Percentiles rank a stretch among this genome's conserved stretches.
Conservation (phyloP, 2,329 filamentous ascomycete genomes). For the Exophiala aquamarina region DNA sequence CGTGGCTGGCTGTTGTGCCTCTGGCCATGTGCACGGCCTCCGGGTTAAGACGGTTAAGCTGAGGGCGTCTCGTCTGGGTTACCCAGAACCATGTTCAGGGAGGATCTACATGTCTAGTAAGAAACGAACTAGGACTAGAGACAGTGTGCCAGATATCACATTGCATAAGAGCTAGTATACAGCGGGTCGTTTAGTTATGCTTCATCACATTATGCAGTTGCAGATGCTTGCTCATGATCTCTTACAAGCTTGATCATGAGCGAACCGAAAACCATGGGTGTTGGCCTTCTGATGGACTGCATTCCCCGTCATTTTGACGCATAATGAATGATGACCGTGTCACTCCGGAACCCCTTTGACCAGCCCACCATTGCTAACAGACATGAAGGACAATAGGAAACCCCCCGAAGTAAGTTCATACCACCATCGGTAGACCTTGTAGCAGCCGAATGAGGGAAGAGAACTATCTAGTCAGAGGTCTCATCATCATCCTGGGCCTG, state of each 20-base stretch:
- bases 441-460: background rate
- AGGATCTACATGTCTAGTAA: background rate
- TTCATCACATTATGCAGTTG: slow-evolving; percentile 16
- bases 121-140: no score
- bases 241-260: background rate
- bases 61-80: no score
- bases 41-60: no score
- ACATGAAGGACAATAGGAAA: slow-evolving; percentile 21
- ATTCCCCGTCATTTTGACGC: slow-evolving; percentile 17
- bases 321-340: slow-evolving; percentile 4
- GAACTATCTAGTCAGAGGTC: slow-evolving; percentile 18
- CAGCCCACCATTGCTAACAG: slow-evolving; percentile 22
- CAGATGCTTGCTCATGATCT: slow-evolving; percentile 13
- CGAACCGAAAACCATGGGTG: background rate
- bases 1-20: no score
- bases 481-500: slow-evolving; percentile 16
- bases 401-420: no score
- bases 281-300: slow-evolving; percentile 3
- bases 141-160: slow-evolving; percentile 15
- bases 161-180: slow-evolving; percentile 27
- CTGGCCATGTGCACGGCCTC: no score
- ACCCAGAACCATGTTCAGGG: no score
- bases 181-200: slow-evolving; percentile 20
- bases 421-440: no score
- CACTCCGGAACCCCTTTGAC: slow-evolving; percentile 24